Evolutionary conservation across 208 protist species (phyloP), one percentile per base, ranked within the genome.

Genomic region (Trypanosoma mega): DNA sequence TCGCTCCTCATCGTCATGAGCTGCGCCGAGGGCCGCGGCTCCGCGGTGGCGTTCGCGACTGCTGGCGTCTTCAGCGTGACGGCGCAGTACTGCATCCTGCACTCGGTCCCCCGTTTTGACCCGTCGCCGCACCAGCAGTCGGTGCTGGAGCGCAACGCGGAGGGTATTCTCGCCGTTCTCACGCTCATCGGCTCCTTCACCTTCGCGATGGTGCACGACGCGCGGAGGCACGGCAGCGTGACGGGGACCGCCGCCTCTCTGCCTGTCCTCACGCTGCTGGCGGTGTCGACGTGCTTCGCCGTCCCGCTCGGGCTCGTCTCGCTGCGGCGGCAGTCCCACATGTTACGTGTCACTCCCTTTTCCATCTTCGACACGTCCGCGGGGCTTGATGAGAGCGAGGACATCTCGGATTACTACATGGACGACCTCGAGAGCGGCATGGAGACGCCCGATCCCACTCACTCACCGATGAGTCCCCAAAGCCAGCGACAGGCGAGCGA

Each of bases 241-340:
- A 45, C 68, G 0, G 61, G 49, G 57, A 78, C 14, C 36, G 55
- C 45, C 3, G 68, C 63, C 4, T 76, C 81, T 16, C 57, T 90
- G 24, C 65, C 80, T 44, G 72, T 82, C 6, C 58, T 91, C 0
- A 72, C 77, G 0, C 58, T 94, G 5, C 78, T 57, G 36, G 61
- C 76, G 20, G 50, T 93, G 8, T 77, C 87, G 0, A 61, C 78
- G 23, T 76, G 49, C 30, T 64, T 87, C 27, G 72, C 79, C 1
- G 66, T 90, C 7, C 87, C 83, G 14, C 64, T 93, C 49, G 82
- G 86, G 14, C 67, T 93, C 3, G 33, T 90, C 20, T 93, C 82
- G 8, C 59, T 93, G 45, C 67, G 82, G 45, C 82, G 80, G 20
- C 83, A 93, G 63, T 46, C 80, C 12, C 45, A 80, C 51, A 57